These are phyloP conservation scores for Carex cristatella DNA, from an alignment of 176 grass and related monocot genomes.

Conservation along the genomic window DNA sequence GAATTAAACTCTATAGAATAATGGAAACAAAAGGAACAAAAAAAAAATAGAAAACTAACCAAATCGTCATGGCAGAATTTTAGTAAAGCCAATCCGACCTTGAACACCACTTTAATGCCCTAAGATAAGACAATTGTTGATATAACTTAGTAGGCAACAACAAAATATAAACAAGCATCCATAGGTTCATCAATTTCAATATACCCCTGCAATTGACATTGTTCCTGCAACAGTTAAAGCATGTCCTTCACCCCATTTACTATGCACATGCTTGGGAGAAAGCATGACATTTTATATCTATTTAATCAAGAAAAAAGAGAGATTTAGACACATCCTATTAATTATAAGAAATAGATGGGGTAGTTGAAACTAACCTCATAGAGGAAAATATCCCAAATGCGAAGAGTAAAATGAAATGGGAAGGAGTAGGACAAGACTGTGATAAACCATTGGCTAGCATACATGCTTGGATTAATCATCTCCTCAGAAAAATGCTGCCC, in stretches of 20 bases:
- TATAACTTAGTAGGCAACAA: not conserved
- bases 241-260: not conserved
- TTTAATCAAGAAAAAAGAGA: not conserved
- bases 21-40: not conserved
- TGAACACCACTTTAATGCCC: conserved; percentile 89
- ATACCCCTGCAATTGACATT: not conserved
- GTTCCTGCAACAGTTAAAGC: not conserved
- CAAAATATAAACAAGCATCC: not conserved
- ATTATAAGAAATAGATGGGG: conserved; percentile 3
- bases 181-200: not conserved
- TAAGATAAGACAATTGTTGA: conserved; percentile 19
- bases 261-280: not conserved
- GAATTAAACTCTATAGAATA: not conserved
- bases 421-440: conserved; percentile 95
- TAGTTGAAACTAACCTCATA: conserved; percentile 63
- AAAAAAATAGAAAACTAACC: conserved; percentile 39
- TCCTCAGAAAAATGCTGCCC: conserved; percentile 84
- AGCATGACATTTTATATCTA: not conserved
- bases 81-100: conserved; percentile 84
- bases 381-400: conserved; percentile 97
- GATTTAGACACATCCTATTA: not conserved
- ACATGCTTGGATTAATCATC: conserved; percentile 98
- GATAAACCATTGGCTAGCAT: conserved; percentile 98
- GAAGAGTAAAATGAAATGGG: conserved; percentile 75
- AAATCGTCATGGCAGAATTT: conserved; percentile 87